Evolutionary conservation across 2,329 filamentous ascomycete species (phyloP).

Genomic region (Clonostachys chloroleuca): DNA sequence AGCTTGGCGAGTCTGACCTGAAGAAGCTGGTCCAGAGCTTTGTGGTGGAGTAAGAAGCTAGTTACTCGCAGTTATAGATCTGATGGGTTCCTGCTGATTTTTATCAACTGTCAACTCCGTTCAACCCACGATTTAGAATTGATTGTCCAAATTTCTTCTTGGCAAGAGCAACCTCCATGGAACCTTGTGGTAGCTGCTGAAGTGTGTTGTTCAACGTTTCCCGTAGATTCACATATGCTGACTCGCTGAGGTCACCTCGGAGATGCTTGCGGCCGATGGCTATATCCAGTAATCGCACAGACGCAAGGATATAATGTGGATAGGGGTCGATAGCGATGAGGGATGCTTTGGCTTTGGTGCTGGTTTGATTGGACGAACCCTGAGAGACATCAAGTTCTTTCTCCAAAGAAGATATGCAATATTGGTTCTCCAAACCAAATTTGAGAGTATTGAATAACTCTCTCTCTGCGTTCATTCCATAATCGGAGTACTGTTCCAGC

Average conservation of each 20-base stretch:
- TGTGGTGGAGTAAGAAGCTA: background rate
- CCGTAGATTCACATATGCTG: background rate
- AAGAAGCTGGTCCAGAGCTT: background rate
- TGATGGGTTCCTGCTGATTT: background rate
- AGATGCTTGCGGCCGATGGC: background rate
- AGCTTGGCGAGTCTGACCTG: background rate
- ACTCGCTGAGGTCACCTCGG: background rate
- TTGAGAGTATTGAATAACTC: conserved; percentile 6
- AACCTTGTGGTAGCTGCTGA: background rate
- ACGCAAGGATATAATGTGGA: background rate
- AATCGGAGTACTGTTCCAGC: background rate
- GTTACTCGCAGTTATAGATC: background rate
- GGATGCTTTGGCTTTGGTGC: background rate
- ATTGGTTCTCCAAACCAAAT: conserved; percentile 7
- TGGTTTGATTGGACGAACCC: too few species aligned
- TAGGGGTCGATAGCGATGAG: background rate
- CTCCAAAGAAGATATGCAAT: conserved; percentile 1
- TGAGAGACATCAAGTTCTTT: background rate
- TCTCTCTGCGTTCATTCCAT: conserved; percentile 4
- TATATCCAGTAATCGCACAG: background rate
- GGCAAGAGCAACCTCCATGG: background rate
- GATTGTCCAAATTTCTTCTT: too few species aligned
- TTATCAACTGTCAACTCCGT: too few species aligned
- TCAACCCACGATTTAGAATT: too few species aligned
- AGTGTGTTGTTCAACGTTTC: background rate